phyloP scores from a whole-genome alignment of 805 yeast genomes.

The Pichia thaimueangensis region DNA sequence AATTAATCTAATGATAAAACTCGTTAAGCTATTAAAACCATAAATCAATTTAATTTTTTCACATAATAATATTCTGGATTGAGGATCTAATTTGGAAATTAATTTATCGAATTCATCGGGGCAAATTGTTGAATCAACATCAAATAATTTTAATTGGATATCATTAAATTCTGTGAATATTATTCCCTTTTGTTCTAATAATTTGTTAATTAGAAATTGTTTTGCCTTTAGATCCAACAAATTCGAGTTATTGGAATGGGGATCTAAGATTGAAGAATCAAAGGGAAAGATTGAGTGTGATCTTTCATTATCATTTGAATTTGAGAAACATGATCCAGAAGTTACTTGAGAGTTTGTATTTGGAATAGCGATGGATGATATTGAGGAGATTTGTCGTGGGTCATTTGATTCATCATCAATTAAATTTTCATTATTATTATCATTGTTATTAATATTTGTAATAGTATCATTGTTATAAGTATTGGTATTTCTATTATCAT shows the following conservation, averaged over 20 bases:
- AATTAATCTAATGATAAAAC: slow-evolving; percentile 21
- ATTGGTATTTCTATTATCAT: not conserved
- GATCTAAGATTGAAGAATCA: slow-evolving; percentile 6
- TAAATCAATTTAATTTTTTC: slow-evolving; percentile 26
- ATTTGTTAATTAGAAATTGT: slow-evolving; percentile 12
- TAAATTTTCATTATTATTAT: not conserved
- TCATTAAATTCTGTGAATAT: slow-evolving; percentile 23
- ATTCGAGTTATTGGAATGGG: not conserved
- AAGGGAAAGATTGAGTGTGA: slow-evolving; percentile 5
- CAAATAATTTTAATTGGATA: slow-evolving; percentile 25
- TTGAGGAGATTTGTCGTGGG: too few relatives aligned
- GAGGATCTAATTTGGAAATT: slow-evolving; percentile 13
- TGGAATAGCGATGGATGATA: not conserved
- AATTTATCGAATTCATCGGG: slow-evolving; percentile 21
- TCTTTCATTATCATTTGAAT: not conserved
- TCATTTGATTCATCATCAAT: not conserved
- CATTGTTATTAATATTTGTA: not conserved
- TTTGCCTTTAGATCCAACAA: slow-evolving; percentile 8
- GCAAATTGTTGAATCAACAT: slow-evolving; percentile 24
- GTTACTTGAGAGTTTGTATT: too few relatives aligned
- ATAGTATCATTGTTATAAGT: not conserved
- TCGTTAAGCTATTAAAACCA: slow-evolving; percentile 20
- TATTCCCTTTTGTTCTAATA: slow-evolving; percentile 22
- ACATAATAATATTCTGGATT: slow-evolving; percentile 18
- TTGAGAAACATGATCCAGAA: too few relatives aligned